Base-by-base conservation (phyloP, 352 stramenopile species). In the Phytophthora rubi region DNA sequence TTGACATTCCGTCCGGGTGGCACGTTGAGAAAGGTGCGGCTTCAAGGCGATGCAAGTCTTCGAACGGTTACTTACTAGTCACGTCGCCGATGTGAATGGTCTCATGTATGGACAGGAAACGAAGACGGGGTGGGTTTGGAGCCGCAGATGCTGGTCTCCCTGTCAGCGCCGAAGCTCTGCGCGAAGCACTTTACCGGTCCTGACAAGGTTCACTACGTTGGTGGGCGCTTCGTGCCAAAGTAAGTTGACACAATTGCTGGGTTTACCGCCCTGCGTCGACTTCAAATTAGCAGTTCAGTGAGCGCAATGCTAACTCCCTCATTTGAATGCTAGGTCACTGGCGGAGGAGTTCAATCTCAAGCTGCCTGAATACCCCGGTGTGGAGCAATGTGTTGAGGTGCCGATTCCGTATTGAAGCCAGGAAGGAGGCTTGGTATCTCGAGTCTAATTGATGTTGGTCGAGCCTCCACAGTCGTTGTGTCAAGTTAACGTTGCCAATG, bases 1-100 rank as follows among this genome's bases (percentile, higher is more conserved):
- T 99, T 4, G 98, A 99, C 77, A 96, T 99, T 64, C 98, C 98
- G 0, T 99, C 95, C 3, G 98, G 97, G 8, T 99, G 98, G 97
- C 88, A 99, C 70, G 98, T 99, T 12, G 93, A 99, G 68, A 75
- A 79, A 61, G 89, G 88, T 91, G 66, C 21, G 60, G 16, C 15
- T 62, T 51, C 51, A n/a, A 4, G 9, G 30, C 26, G n/a, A 23
- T 62, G 10, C 35, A 26, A 26, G 10, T 30, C 2, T 53, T 53
- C 3, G n/a, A 6, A 26, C 47, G 47, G 21, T 26, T 53, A 10
- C 47, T 53, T 44, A 30, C 6, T 30, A 30, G 28, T 30, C 28
- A 30, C 28, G 26, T 28, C 26, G 26, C 26, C 26, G 26, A 53
- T 21, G 42, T 7, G 16, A 33, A 53, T 48, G 3, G 3, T 23